Evolutionary conservation across 2,329 filamentous ascomycete genomes (phyloP).

Genomic region (Fusarium albidum): DNA sequence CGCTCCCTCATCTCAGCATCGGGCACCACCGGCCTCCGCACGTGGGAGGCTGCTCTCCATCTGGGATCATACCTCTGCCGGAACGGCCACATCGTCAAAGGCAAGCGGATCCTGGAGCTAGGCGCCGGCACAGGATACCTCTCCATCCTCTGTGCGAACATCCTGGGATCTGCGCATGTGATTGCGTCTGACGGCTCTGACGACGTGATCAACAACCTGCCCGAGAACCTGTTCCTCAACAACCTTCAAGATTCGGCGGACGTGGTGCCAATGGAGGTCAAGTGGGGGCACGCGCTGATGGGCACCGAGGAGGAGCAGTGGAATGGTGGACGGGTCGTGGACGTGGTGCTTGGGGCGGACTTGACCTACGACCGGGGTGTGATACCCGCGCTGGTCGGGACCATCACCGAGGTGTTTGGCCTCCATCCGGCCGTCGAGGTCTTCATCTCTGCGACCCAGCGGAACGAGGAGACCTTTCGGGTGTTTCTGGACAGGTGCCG

Average conservation of each 20-base stretch:
- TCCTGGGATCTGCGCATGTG: constrained; percentile 66
- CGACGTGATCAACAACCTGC: constrained; percentile 72
- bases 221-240: constrained; percentile 75
- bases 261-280: constrained; percentile 63
- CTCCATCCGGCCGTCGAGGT: constrained; percentile 65
- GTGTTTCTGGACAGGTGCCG: constrained; percentile 68
- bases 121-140: constrained; percentile 81
- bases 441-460: constrained; percentile 74
- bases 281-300: constrained; percentile 70
- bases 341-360: constrained; percentile 78
- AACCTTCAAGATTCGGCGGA: constrained; percentile 58
- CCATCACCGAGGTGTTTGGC: constrained; percentile 68
- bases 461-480: constrained; percentile 74
- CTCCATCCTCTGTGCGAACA: constrained; percentile 76
- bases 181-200: constrained; percentile 79
- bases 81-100: constrained; percentile 54
- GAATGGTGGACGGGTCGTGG: constrained; percentile 57
- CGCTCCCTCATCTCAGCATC: constrained; percentile 72
- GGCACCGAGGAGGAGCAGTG: constrained; percentile 64
- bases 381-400: constrained; percentile 70
- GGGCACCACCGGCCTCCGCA: constrained; percentile 79
- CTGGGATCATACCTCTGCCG: constrained; percentile 72
- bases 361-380: constrained; percentile 77
- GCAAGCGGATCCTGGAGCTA: constrained; percentile 72
- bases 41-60: constrained; percentile 83